Evolutionary conservation across 495 filamentous ascomycete genomes (phyloP).

Genomic region (Penicillium coprophilum): DNA sequence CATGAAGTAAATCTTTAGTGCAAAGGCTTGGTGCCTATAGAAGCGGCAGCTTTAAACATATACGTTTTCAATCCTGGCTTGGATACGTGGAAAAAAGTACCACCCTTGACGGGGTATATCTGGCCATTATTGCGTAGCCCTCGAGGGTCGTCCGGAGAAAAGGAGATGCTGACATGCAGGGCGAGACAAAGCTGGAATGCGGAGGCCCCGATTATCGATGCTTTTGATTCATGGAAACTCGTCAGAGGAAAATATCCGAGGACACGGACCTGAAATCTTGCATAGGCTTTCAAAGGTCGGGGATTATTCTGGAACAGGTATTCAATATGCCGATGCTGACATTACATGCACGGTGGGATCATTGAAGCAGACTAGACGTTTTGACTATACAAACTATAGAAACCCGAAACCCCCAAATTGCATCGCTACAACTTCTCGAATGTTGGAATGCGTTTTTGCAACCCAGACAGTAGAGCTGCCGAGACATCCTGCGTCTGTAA

Average conservation of each 20-base stretch:
- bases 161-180: constrained; percentile 12
- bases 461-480: constrained; percentile 68
- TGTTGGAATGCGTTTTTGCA: constrained; percentile 75
- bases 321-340: neutral
- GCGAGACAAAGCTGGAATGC: constrained; percentile 11
- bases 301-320: neutral
- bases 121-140: neutral
- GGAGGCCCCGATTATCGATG: constrained; percentile 6
- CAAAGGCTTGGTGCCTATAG: neutral
- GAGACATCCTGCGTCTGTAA: constrained; percentile 79
- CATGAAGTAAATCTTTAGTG: constrained; percentile 5
- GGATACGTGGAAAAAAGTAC: constrained; percentile 25
- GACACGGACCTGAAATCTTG: neutral
- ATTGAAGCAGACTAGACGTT: neutral
- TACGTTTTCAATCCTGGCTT: neutral
- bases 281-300: neutral
- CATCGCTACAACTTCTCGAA: constrained; percentile 85
- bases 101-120: neutral
- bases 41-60: neutral
- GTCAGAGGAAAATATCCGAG: neutral
- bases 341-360: no score
- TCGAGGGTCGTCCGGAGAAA: constrained; percentile 10
- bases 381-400: neutral
- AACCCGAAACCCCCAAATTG: no score
- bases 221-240: constrained; percentile 24